These are phyloP conservation scores for Begonia fuchsioides DNA, from an alignment of 306 rosid genomes.

Conservation along the genomic window DNA sequence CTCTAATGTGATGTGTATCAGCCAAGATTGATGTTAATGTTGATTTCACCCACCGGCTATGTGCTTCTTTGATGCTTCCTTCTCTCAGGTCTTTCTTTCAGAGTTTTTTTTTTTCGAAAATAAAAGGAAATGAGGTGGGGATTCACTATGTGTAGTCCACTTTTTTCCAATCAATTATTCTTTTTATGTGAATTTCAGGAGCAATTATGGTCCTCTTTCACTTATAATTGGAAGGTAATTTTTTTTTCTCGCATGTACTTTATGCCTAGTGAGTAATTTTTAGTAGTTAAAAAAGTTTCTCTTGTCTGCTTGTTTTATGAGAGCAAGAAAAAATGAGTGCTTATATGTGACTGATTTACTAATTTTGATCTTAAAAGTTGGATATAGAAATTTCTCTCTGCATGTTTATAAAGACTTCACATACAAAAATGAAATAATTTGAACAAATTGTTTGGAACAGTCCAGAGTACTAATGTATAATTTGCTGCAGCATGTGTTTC, in stretches of 20 bases:
- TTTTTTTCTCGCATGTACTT: neutral
- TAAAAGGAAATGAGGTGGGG: neutral
- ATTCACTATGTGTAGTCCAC: too few relatives aligned
- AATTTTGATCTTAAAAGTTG: too few relatives aligned
- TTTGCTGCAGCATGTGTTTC: slow-evolving; percentile 49
- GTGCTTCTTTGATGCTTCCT: slow-evolving; percentile 67
- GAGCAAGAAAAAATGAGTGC: too few relatives aligned
- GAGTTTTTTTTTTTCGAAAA: neutral
- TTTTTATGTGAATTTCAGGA: slow-evolving; percentile 18
- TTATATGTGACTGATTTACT: too few relatives aligned
- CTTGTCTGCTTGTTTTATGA: too few relatives aligned
- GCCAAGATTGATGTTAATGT: slow-evolving; percentile 89
- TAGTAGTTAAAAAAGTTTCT: too few relatives aligned
- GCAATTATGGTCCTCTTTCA: slow-evolving; percentile 51
- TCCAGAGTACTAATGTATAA: neutral
- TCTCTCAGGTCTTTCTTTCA: slow-evolving; percentile 43
- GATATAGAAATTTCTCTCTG: too few relatives aligned
- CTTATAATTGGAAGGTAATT: slow-evolving; percentile 68
- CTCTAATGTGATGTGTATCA: slow-evolving; percentile 18
- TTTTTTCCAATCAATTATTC: neutral
- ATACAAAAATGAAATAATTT: too few relatives aligned
- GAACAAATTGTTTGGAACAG: too few relatives aligned
- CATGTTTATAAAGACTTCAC: too few relatives aligned
- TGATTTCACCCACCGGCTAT: slow-evolving; percentile 74
- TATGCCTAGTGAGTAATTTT: too few relatives aligned